Percentiles rank a stretch among this genome's conserved stretches.
Evolutionary conservation across 2,329 filamentous ascomycete species (phyloP).

Genomic region (Ceratocystis harringtonii): DNA sequence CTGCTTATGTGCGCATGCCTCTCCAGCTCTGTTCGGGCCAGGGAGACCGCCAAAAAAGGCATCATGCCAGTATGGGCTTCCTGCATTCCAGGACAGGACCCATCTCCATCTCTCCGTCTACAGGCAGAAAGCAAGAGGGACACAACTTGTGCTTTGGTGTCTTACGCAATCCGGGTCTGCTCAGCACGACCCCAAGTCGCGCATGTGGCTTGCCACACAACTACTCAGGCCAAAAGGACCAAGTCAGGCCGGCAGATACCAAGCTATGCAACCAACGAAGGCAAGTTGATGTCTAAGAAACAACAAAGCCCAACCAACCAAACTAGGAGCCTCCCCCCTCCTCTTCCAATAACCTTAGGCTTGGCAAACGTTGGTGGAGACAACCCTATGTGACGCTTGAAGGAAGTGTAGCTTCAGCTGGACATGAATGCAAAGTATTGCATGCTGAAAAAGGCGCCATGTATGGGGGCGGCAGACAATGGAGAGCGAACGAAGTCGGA

Average conservation of each 20-base stretch:
- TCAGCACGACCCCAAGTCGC: too few relatives aligned
- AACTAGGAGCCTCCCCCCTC: not conserved
- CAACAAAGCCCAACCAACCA: not conserved
- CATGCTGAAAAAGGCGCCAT: not conserved
- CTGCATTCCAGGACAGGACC: conserved; percentile 12
- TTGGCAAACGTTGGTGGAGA: not conserved
- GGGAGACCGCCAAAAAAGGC: not conserved
- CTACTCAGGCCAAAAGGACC: too few relatives aligned
- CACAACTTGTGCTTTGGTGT: not conserved
- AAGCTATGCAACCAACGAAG: not conserved
- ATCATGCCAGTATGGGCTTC: not conserved
- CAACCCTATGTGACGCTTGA: not conserved
- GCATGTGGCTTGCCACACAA: too few relatives aligned
- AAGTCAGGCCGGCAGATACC: too few relatives aligned
- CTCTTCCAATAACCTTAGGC: not conserved
- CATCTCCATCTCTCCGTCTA: not conserved
- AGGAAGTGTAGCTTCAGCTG: conserved; percentile 2
- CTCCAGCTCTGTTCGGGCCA: not conserved
- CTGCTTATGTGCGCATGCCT: not conserved
- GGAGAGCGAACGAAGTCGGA: too few relatives aligned
- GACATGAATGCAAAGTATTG: not conserved
- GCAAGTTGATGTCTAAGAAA: not conserved
- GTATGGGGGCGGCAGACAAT: too few relatives aligned
- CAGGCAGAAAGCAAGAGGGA: not conserved
- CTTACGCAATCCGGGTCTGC: too few relatives aligned